Percentiles rank a stretch among this genome's conserved stretches.
Evolutionary conservation across 2,329 filamentous ascomycete species (phyloP).

Genomic region (Fusarium siculi): DNA sequence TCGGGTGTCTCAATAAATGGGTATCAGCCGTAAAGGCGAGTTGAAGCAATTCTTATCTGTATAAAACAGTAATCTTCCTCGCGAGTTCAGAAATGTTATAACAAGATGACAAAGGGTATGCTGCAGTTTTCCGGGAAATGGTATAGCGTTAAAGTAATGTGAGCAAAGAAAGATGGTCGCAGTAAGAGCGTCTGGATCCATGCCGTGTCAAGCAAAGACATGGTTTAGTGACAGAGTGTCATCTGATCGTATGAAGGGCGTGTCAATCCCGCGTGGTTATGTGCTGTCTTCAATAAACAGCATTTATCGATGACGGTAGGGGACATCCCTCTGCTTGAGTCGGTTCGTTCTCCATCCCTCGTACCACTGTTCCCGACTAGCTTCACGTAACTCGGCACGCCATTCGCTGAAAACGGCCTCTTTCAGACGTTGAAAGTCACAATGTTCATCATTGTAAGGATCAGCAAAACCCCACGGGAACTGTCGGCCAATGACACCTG

Average conservation of each 20-base stretch:
- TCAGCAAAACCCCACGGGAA: slow-evolving; percentile 99
- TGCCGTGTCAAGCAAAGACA: slow-evolving; percentile 31
- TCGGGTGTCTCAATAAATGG: slow-evolving; percentile 25
- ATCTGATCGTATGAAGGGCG: slow-evolving; percentile 1
- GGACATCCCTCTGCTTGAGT: slow-evolving; percentile 65
- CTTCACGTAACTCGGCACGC: slow-evolving; percentile 89
- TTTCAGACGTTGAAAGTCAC: slow-evolving; percentile 91
- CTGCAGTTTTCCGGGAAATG: slow-evolving; percentile 47
- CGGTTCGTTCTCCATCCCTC: slow-evolving; percentile 89
- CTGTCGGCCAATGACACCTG: slow-evolving; percentile 79
- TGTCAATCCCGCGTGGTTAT: slow-evolving; percentile 7
- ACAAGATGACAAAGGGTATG: slow-evolving; percentile 50
- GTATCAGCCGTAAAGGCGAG: slow-evolving; percentile 36
- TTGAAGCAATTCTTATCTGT: slow-evolving; percentile 17
- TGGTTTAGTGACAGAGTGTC: slow-evolving; percentile 4
- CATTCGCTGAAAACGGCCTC: slow-evolving; percentile 94
- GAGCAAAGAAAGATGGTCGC: slow-evolving; percentile 35
- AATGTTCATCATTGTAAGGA: slow-evolving; percentile 89
- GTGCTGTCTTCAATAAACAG: background rate
- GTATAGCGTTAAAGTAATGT: slow-evolving; percentile 35
- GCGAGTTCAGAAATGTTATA: slow-evolving; percentile 32
- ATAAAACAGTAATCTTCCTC: slow-evolving; percentile 22
- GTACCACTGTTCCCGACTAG: slow-evolving; percentile 92
- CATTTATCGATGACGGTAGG: slow-evolving; percentile 50
- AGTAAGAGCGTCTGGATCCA: slow-evolving; percentile 27